A percentile compares a stretch with the other conserved stretches of the same genome.
Evolutionary conservation across 2,329 filamentous ascomycete species (phyloP).

Genomic region (Cercospora nicotianae): DNA sequence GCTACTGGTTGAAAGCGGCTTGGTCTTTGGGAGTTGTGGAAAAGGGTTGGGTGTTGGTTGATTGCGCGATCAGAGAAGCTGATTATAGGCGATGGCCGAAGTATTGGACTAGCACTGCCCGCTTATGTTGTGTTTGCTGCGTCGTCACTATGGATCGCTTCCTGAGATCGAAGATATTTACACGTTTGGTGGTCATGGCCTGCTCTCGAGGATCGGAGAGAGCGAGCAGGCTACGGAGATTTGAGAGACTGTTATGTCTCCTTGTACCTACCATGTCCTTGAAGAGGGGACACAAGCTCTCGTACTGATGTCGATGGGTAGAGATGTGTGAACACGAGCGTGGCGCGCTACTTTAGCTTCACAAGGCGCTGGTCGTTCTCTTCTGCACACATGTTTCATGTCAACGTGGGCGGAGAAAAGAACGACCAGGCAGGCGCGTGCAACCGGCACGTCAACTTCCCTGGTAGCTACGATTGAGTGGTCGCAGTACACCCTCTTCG

Average conservation of each 20-base stretch:
- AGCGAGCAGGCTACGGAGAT: constrained; percentile 13
- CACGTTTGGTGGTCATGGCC: not conserved
- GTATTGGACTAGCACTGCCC: not conserved
- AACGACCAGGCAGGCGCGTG: constrained; percentile 12
- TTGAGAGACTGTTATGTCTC: constrained; percentile 3
- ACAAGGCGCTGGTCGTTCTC: not conserved
- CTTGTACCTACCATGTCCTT: constrained; percentile 9
- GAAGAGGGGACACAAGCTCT: not conserved
- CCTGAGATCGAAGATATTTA: not conserved
- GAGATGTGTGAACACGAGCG: not conserved
- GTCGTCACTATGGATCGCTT: constrained; percentile 1
- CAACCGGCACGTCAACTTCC: constrained; percentile 16
- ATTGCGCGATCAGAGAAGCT: not conserved
- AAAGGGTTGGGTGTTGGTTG: not conserved
- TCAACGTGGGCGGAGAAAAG: constrained; percentile 12
- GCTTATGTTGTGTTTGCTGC: not conserved
- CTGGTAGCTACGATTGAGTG: constrained; percentile 1
- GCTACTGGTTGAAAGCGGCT: not conserved
- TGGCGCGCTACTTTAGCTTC: not conserved
- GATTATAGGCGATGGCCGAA: not conserved
- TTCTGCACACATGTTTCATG: constrained; percentile 6
- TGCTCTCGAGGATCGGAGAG: constrained; percentile 2
- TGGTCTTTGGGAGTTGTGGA: not conserved
- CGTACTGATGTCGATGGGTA: not conserved
- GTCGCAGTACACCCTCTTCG: constrained; percentile 12